Percentiles rank a stretch among this genome's conserved stretches.
Conservation (phyloP, 495 filamentous ascomycete genomes). For the Penicillium lagena region DNA sequence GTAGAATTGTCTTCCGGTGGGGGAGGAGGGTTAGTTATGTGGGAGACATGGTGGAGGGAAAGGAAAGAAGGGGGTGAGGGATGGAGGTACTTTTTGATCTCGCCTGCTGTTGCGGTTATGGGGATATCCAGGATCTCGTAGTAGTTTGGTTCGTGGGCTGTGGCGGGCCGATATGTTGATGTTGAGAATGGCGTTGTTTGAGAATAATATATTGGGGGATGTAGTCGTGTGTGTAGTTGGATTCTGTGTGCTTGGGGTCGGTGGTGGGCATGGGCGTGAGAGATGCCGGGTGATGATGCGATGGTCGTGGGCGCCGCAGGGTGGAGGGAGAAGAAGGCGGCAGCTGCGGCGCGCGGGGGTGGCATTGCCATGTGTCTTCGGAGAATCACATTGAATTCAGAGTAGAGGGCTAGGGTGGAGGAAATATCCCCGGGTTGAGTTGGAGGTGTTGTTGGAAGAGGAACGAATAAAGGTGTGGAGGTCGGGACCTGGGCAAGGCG, state of each 20-base stretch:
- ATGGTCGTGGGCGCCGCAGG: background rate
- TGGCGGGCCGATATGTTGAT: slow-evolving; percentile 31
- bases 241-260: slow-evolving; percentile 4
- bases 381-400: background rate
- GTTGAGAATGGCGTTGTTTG: slow-evolving; percentile 19
- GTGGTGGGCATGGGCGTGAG: slow-evolving; percentile 2
- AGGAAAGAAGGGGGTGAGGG: background rate
- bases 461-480: too few species aligned
- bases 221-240: background rate
- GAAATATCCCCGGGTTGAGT: too few species aligned
- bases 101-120: slow-evolving; percentile 56
- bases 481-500: too few species aligned
- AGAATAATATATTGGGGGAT: background rate
- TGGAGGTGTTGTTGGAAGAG: too few species aligned
- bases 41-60: background rate
- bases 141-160: slow-evolving; percentile 47
- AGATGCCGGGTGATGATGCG: background rate
- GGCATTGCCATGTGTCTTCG: slow-evolving; percentile 10
- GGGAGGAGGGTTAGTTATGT: background rate
- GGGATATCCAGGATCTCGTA: slow-evolving; percentile 80
- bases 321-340: background rate
- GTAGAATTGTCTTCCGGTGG: slow-evolving; percentile 64
- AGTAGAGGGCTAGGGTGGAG: too few species aligned
- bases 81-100: slow-evolving; percentile 75
- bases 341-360: slow-evolving; percentile 3